Percentiles rank a stretch among this genome's conserved stretches.
phyloP scores from a whole-genome alignment of 306 rosid genomes.

The Betula pendula region DNA sequence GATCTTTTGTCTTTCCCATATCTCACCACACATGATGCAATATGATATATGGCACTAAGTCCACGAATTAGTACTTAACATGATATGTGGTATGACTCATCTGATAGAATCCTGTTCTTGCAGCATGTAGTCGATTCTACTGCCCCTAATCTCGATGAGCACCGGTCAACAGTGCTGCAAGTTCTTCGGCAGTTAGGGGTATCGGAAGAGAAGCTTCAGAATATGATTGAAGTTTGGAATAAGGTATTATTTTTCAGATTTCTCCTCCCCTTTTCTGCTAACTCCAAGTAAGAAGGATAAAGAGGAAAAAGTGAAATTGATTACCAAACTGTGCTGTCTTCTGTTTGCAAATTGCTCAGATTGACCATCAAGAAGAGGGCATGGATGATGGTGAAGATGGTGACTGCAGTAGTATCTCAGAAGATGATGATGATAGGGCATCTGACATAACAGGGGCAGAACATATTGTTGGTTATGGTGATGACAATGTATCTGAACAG shows the following conservation, averaged over 20 bases:
- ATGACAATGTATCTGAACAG: constrained; percentile 24
- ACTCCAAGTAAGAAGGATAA: not conserved
- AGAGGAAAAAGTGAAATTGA: not conserved
- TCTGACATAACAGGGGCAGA: constrained; percentile 6
- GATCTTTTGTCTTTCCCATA: not conserved
- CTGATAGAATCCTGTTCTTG: constrained; percentile 32
- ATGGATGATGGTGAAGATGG: constrained; percentile 34
- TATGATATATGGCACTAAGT: not conserved
- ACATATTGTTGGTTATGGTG: constrained; percentile 15
- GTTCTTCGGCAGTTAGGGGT: constrained; percentile 92
- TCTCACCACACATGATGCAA: not conserved
- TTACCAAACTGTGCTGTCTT: constrained; percentile 2
- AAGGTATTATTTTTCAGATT: constrained; percentile 54
- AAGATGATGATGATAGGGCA: constrained; percentile 4
- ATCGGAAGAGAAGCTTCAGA: constrained; percentile 68
- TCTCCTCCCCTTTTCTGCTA: not conserved
- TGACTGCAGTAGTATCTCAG: constrained; percentile 34
- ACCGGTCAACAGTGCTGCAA: constrained; percentile 73
- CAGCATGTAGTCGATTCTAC: constrained; percentile 94
- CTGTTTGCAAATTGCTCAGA: constrained; percentile 45
- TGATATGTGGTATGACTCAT: constrained; percentile 5
- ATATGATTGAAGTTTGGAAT: constrained; percentile 97
- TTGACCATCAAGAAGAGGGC: constrained; percentile 63
- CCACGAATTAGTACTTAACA: constrained; percentile 14
- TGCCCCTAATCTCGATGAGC: constrained; percentile 95